Evolutionary conservation across 148 eudicot species (phyloP), one percentile per base, ranked within the genome.

Genomic region (Vaccinium myrtillus): DNA sequence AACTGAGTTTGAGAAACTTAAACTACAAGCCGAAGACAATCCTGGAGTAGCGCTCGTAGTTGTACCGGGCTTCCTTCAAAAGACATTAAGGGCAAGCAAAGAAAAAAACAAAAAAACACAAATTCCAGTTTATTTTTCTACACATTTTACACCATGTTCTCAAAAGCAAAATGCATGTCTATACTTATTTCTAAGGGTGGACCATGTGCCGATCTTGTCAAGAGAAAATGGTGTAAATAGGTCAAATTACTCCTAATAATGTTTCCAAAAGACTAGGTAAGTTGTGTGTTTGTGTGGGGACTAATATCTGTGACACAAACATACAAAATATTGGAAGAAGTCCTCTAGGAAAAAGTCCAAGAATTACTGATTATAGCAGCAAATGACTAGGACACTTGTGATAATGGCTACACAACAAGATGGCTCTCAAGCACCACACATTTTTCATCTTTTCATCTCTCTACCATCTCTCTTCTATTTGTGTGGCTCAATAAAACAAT

Each of bases 371-470:
- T 14, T 2, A 16, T 53, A n/a, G 56, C 58, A 23, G 36, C 58
- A 59, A 81, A 15, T 81, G 83, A 81, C 56, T 12, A 8, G 39
- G 83, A 63, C 83, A 61, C n/a, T 23, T 46, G 83, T 8, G 75
- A 56, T 16, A 1, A 65, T n/a, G 58, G 39, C 51, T 32, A 32
- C 75, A 30, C 43, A 15, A 63, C 1, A 23, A 48, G 65, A 67
- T 30, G 19, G 15, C 32, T 55, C 18, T 14, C 19, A 13, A 48
- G 30, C 15, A 39, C n/a, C 53, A n/a, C 58, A 18, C 43, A 69
- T 12, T 69, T 13, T 69, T 59, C 36, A 21, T 61, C 73, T 46
- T 46, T 19, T 43, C 51, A 13, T 21, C 27, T 39, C 39, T 25
- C 53, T 65, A 23, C 70, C 25, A 59, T 15, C 21, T 61, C 18